phyloP scores from a whole-genome alignment of 2,329 filamentous ascomycete genomes.

The Colletotrichum plurivorum region DNA sequence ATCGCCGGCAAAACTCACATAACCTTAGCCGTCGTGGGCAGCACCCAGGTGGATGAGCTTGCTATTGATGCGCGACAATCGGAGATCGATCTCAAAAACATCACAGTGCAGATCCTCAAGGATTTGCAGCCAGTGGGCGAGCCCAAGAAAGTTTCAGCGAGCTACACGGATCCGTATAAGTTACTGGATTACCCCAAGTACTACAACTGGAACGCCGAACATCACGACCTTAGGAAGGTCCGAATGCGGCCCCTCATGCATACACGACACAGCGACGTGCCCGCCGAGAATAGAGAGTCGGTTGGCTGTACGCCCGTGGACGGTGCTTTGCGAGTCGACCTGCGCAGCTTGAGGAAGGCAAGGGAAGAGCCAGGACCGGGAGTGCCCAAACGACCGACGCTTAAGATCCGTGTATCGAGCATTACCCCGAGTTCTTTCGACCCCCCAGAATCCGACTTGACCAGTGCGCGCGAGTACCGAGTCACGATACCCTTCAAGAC shows the following conservation, averaged over 20 bases:
- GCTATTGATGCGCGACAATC: slow-evolving; percentile 75
- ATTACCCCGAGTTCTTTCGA: slow-evolving; percentile 45
- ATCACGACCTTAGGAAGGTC: slow-evolving; percentile 81
- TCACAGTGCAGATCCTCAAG: slow-evolving; percentile 64
- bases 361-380: slow-evolving; percentile 34
- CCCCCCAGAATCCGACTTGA: slow-evolving; percentile 50
- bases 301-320: slow-evolving; percentile 70
- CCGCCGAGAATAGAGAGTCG: slow-evolving; percentile 68
- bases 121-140: slow-evolving; percentile 38
- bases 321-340: slow-evolving; percentile 63
- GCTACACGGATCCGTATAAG: slow-evolving; percentile 77
- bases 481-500: slow-evolving; percentile 83
- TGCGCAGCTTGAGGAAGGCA: slow-evolving; percentile 49
- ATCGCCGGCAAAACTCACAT: slow-evolving; percentile 87
- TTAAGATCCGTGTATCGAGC: slow-evolving; percentile 62
- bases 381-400: slow-evolving; percentile 49
- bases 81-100: slow-evolving; percentile 67
- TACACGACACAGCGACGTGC: slow-evolving; percentile 65
- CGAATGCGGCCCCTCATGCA: slow-evolving; percentile 71
- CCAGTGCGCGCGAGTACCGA: slow-evolving; percentile 68
- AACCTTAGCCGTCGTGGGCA: slow-evolving; percentile 75
- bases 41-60: slow-evolving; percentile 69
- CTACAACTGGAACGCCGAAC: slow-evolving; percentile 76
- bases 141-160: slow-evolving; percentile 56
- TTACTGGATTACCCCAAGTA: slow-evolving; percentile 72